Conservation (phyloP, 2,329 filamentous ascomycete genomes). For the Epichloe coenophiala region DNA sequence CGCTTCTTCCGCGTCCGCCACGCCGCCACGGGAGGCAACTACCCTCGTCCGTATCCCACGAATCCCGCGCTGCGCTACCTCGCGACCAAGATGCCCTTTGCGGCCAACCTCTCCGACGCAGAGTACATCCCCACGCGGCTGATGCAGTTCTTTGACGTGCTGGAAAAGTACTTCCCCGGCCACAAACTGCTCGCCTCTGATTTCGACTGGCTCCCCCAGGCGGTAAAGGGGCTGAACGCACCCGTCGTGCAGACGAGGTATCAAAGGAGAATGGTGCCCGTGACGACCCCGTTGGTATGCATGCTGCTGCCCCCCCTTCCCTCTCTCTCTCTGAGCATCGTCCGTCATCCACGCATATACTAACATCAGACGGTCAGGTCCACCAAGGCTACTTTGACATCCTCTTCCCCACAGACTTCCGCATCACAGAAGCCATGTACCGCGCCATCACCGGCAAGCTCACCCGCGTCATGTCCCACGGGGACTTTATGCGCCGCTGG, state of each 20-base stretch:
- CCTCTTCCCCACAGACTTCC: conserved; percentile 92
- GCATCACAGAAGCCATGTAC: conserved; percentile 82
- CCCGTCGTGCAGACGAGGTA: conserved; percentile 95
- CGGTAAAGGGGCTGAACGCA: conserved; percentile 72
- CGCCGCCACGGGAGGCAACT: conserved; percentile 53
- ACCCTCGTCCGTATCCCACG: conserved; percentile 46
- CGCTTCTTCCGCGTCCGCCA: conserved; percentile 78
- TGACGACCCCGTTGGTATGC: conserved; percentile 71
- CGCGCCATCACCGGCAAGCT: conserved; percentile 85
- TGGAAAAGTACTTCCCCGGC: conserved; percentile 76
- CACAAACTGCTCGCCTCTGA: conserved; percentile 84
- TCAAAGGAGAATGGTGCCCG: conserved; percentile 72
- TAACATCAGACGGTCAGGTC: conserved; percentile 45
- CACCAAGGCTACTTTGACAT: conserved; percentile 99
- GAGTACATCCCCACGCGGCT: conserved; percentile 92
- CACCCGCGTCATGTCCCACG: conserved; percentile 72
- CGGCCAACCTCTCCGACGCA: conserved; percentile 62
- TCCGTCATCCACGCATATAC: neutral
- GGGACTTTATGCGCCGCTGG: conserved; percentile 83
- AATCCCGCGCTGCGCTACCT: conserved; percentile 46
- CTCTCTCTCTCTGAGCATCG: neutral
- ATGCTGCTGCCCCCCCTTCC: neutral
- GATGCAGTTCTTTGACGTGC: conserved; percentile 92
- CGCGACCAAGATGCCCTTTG: conserved; percentile 51
- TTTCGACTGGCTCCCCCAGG: conserved; percentile 75